A percentile compares a stretch with the other conserved stretches of the same genome.
Evolutionary conservation across 75 land plant species (phyloP).

Genomic region (Pseudotsuga menziesii): DNA sequence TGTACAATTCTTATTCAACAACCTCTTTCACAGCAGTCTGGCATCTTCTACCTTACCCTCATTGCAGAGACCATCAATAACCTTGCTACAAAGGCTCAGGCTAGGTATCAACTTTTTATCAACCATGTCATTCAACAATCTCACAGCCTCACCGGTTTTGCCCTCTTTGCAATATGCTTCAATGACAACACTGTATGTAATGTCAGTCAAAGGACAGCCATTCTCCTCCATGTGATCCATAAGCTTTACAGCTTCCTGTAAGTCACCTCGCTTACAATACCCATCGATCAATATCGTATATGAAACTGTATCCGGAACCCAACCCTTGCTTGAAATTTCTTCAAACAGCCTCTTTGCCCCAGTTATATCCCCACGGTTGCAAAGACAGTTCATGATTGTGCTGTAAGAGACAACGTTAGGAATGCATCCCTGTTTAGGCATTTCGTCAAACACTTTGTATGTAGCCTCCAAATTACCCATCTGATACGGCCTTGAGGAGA

Average conservation of each 20-base stretch:
- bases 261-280: conserved; percentile 39
- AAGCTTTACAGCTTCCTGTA: conserved; percentile 43
- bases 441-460: conserved; percentile 47
- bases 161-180: conserved; percentile 53
- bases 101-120: conserved; percentile 34
- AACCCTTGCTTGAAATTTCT: conserved; percentile 45
- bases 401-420: conserved; percentile 65
- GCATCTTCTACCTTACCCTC: conserved; percentile 68
- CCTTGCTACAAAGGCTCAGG: conserved; percentile 43
- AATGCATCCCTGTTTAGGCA: conserved; percentile 48
- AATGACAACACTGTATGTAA: conserved; percentile 58
- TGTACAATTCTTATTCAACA: conserved; percentile 45
- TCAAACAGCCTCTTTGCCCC: conserved; percentile 40
- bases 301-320: conserved; percentile 49
- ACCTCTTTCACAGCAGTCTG: conserved; percentile 54
- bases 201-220: conserved; percentile 46
- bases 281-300: conserved; percentile 63
- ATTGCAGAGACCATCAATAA: conserved; percentile 61
- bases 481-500: conserved; percentile 46
- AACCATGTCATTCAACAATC: conserved; percentile 62
- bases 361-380: conserved; percentile 31
- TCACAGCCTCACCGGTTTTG: conserved; percentile 52
- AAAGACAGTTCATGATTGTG: conserved; percentile 36
- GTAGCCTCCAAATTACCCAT: conserved; percentile 32
- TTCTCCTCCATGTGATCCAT: conserved; percentile 74